Evolutionary conservation across 2,329 filamentous ascomycete species (phyloP), one percentile per base, ranked within the genome.

Genomic region (Scorias spongiosa): DNA sequence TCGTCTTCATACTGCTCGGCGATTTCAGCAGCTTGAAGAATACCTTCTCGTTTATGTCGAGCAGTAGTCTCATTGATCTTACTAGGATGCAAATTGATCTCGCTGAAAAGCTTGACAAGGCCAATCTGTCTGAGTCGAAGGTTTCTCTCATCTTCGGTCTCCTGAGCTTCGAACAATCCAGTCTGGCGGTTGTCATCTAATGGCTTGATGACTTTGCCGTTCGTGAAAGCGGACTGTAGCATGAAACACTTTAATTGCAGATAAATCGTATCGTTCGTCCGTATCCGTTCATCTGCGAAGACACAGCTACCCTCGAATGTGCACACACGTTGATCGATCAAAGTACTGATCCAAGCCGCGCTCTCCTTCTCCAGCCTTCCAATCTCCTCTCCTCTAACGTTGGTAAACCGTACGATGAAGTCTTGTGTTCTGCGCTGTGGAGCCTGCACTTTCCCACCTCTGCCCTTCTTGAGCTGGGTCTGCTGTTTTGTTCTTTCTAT

Each of bases 181-280:
- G 78, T 77, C 2, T 78, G 74, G 34, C 85, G 72, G 54, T 94
- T 91, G 49, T 75, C 71, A 45, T 80, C 73, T 42, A 77, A 71
- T 1, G 78, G 70, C 39, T 76, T 71, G 38, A 76, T 67, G 42
- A 87, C 78, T 2, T 69, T 69, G 2, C 67, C 70, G 38, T 69
- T 71, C 41, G 80, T 73, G 54, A 98, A 96, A 0, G 86, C 82
- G 14, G 75, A 75, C 46, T 69, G 75, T 12, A 91, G 69, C 34
- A 98, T 61, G 44, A 74, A 93, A 57, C 83, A 91, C 43, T 75
- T 74, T 39, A 98, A 64, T 60, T 98, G 91, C 6, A 98, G 63
- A 54, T 89, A 93, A n/a, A 98, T 74, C 0, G 87, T 96, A 55
- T 98, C 91, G 56, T 93, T 94, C 8, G 88, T 91, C 41, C 84